A percentile compares a stretch with the other conserved stretches of the same genome.
Conservation (phyloP, 1,139 yeast genomes). For the Saccharomyces hybrid region DNA sequence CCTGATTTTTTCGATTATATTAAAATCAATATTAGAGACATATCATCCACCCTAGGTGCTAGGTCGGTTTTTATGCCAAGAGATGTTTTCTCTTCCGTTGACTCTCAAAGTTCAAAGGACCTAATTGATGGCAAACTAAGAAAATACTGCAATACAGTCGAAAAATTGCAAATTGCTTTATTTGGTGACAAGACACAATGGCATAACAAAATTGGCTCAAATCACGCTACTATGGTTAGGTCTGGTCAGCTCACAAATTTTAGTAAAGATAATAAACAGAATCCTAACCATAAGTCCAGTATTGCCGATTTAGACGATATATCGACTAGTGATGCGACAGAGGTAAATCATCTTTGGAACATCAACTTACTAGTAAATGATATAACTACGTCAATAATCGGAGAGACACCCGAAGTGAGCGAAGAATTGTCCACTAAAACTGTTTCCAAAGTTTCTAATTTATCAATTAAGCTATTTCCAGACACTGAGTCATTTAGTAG, state of each 20-base stretch:
- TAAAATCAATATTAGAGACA: conserved; percentile 31
- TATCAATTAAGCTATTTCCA: conserved; percentile 26
- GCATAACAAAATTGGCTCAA: conserved; percentile 18
- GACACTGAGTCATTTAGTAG: conserved; percentile 17
- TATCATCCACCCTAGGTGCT: conserved; percentile 43
- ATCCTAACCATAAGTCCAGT: conserved; percentile 22
- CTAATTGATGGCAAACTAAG: conserved; percentile 38
- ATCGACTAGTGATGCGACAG: conserved; percentile 22
- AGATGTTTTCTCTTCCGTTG: conserved; percentile 31
- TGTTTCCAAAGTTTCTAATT: conserved; percentile 26
- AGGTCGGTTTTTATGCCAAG: conserved; percentile 52
- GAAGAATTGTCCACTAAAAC: conserved; percentile 27
- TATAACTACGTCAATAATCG: conserved; percentile 25
- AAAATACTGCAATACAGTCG: conserved; percentile 28
- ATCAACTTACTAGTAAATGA: conserved; percentile 18
- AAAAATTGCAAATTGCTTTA: conserved; percentile 20
- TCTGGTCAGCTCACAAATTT: conserved; percentile 9
- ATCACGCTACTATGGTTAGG: conserved; percentile 16
- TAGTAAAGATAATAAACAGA: conserved; percentile 7
- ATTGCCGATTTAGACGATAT: conserved; percentile 29
- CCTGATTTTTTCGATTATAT: conserved; percentile 44
- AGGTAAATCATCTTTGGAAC: conserved; percentile 24
- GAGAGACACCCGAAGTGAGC: conserved; percentile 30
- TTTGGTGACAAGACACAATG: conserved; percentile 24
- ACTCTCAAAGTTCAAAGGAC: conserved; percentile 37